Evolutionary conservation across 352 stramenopile genomes (phyloP).

Genomic region (Pythium scleroteichum): DNA sequence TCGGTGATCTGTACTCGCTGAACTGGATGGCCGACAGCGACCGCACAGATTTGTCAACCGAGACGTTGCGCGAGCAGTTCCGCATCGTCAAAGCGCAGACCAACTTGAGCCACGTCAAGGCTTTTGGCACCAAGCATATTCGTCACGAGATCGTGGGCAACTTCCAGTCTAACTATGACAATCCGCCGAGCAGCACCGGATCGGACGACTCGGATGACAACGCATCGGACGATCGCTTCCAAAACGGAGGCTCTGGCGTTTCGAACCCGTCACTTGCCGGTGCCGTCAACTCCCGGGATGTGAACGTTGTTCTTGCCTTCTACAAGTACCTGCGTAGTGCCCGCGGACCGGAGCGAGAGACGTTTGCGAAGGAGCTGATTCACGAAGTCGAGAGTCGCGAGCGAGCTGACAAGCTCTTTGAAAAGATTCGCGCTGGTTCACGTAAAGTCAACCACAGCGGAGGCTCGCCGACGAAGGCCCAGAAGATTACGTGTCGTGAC

Average conservation of each 20-base stretch:
- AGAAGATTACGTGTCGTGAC: conserved; percentile 19
- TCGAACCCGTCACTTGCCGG: background rate
- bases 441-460: conserved; percentile 8
- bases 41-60: conserved; percentile 66
- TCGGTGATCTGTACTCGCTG: conserved; percentile 89
- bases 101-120: conserved; percentile 79
- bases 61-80: conserved; percentile 83
- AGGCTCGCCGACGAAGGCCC: background rate
- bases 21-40: conserved; percentile 94
- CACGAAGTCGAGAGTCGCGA: conserved; percentile 48
- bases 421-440: conserved; percentile 32
- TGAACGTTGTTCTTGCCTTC: conserved; percentile 75
- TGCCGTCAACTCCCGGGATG: conserved; percentile 64
- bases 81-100: conserved; percentile 70
- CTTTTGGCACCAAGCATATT: conserved; percentile 63
- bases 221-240: conserved; percentile 19
- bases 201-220: conserved; percentile 16
- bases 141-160: conserved; percentile 80
- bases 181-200: conserved; percentile 15
- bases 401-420: conserved; percentile 54
- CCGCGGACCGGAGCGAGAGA: conserved; percentile 34
- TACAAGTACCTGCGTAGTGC: conserved; percentile 74
- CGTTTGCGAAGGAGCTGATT: conserved; percentile 45
- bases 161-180: conserved; percentile 81
- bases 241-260: conserved; percentile 11